Conservation (phyloP, 768 basidiomycete species). For the Russula sp. region DNA sequence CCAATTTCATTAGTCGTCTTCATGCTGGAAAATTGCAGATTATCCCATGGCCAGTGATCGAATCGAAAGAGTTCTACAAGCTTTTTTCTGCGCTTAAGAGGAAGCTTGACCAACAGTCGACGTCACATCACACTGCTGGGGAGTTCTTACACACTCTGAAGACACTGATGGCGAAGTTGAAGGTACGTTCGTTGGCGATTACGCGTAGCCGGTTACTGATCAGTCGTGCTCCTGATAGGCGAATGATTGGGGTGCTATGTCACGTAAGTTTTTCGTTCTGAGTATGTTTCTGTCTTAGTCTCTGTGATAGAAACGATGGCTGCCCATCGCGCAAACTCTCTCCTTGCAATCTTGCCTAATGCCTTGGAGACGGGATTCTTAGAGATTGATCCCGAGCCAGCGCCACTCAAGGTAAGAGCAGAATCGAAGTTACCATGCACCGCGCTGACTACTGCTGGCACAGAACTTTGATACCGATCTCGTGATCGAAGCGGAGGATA, state of each 20-base stretch:
- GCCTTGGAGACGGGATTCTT: constrained; percentile 44
- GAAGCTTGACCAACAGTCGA: constrained; percentile 40
- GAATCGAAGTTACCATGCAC: not conserved
- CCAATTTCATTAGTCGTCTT: constrained; percentile 55
- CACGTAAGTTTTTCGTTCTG: constrained; percentile 36
- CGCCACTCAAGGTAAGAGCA: constrained; percentile 42
- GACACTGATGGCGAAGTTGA: constrained; percentile 60
- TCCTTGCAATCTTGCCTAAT: constrained; percentile 37
- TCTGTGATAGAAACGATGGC: constrained; percentile 39
- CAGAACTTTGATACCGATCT: constrained; percentile 49
- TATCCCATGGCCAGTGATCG: constrained; percentile 62
- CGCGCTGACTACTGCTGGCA: not conserved
- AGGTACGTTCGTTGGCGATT: constrained; percentile 31
- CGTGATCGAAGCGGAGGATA: constrained; percentile 34
- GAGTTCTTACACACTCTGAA: constrained; percentile 53
- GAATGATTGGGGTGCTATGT: constrained; percentile 60
- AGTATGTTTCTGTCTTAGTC: not conserved
- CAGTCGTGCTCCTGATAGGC: constrained; percentile 30
- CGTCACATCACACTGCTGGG: constrained; percentile 46
- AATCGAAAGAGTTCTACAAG: constrained; percentile 52
- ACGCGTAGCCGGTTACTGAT: not conserved
- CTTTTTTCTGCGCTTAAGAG: constrained; percentile 42
- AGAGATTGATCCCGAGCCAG: constrained; percentile 38
- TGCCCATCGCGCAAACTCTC: constrained; percentile 36
- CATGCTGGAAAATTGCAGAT: constrained; percentile 51